These are phyloP conservation scores for Penicillium samsonianum DNA, from an alignment of 495 filamentous ascomycete genomes.

Conservation along the genomic window DNA sequence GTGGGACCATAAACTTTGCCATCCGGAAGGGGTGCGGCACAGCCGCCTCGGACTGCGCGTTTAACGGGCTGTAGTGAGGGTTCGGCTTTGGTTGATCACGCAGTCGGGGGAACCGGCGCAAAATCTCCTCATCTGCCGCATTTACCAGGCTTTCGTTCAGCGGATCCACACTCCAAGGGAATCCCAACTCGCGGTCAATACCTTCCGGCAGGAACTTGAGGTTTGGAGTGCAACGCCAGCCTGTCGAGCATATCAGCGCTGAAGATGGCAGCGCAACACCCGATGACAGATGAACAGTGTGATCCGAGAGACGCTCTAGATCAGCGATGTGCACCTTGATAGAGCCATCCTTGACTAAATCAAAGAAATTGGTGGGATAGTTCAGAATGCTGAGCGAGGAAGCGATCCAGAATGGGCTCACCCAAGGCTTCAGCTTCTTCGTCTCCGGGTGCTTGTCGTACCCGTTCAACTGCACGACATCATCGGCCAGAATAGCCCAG, in stretches of 20 bases:
- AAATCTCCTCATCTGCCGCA: constrained; percentile 66
- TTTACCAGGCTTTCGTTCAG: constrained; percentile 29
- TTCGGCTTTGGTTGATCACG: constrained; percentile 40
- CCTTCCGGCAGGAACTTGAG: constrained; percentile 63
- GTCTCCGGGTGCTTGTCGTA: constrained; percentile 64
- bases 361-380: constrained; percentile 66
- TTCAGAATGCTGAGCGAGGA: constrained; percentile 67
- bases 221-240: constrained; percentile 64
- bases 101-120: constrained; percentile 65
- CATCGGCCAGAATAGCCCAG: constrained; percentile 62
- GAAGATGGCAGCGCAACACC: constrained; percentile 53
- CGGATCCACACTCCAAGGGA: constrained; percentile 37
- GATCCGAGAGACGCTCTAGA: constrained; percentile 50
- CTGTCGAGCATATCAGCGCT: constrained; percentile 70
- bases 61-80: constrained; percentile 32
- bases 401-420: constrained; percentile 62
- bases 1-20: constrained; percentile 70
- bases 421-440: constrained; percentile 67
- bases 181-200: constrained; percentile 41
- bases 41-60: constrained; percentile 33
- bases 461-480: constrained; percentile 59
- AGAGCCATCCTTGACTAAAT: constrained; percentile 57
- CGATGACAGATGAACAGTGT: constrained; percentile 56
- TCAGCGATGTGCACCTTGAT: constrained; percentile 65
- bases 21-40: constrained; percentile 51